These are phyloP conservation scores for Corylus avellana DNA, from an alignment of 306 rosid species.

Conservation along the genomic window DNA sequence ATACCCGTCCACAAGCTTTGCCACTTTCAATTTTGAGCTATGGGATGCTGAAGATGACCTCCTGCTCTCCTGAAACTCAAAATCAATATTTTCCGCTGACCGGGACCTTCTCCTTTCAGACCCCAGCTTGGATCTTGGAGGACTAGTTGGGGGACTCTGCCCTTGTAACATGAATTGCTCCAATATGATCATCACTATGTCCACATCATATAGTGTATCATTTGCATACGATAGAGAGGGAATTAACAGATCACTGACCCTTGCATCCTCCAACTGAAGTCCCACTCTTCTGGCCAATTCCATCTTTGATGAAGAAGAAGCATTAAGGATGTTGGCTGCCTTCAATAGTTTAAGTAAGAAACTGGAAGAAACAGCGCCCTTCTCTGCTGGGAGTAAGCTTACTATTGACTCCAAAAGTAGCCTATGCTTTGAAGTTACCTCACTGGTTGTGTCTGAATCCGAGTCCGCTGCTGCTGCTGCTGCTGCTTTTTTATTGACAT, in stretches of 20 bases:
- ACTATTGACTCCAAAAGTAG: slow-evolving; percentile 81
- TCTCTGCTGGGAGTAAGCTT: slow-evolving; percentile 86
- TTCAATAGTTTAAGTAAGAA: slow-evolving; percentile 84
- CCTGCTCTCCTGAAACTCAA: slow-evolving; percentile 89
- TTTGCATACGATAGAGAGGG: slow-evolving; percentile 59
- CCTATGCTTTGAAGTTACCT: slow-evolving; percentile 66
- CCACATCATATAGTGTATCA: slow-evolving; percentile 67
- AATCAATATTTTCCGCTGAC: slow-evolving; percentile 86
- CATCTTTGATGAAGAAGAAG: slow-evolving; percentile 78
- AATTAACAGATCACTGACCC: slow-evolving; percentile 67
- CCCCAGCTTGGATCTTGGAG: slow-evolving; percentile 67
- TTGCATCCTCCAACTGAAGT: slow-evolving; percentile 86
- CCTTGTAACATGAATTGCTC: slow-evolving; percentile 81
- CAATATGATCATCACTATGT: slow-evolving; percentile 68
- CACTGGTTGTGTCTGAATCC: slow-evolving; percentile 53
- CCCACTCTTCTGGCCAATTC: slow-evolving; percentile 83
- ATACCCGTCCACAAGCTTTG: slow-evolving; percentile 85
- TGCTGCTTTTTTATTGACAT: slow-evolving; percentile 31
- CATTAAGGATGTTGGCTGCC: slow-evolving; percentile 81
- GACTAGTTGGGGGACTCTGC: slow-evolving; percentile 91
- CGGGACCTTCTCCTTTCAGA: slow-evolving; percentile 87
- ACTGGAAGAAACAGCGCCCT: slow-evolving; percentile 84
- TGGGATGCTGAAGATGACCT: slow-evolving; percentile 98
- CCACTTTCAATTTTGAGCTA: slow-evolving; percentile 82
- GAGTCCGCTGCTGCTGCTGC: slow-evolving; percentile 51